Percentiles rank a stretch among this genome's conserved stretches.
phyloP scores from a whole-genome alignment of 306 rosid genomes.

The Citrullus amarus region DNA sequence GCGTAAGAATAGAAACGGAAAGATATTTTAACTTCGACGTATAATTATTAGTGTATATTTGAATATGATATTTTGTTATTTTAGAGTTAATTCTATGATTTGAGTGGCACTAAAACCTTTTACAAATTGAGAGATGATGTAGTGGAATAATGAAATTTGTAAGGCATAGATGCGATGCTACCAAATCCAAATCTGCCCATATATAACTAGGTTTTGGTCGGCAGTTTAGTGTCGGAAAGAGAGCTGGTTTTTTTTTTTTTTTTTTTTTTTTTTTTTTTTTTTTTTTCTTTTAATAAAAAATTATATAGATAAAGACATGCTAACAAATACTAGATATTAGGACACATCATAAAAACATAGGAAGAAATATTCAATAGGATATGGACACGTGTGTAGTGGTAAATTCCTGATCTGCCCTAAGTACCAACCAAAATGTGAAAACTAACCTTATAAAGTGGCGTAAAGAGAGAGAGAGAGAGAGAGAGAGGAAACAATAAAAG shows the following conservation, averaged over 20 bases:
- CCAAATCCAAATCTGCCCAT: neutral
- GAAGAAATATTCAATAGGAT: neutral
- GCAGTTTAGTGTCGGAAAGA: constrained; percentile 1
- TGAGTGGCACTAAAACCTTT: too few relatives aligned
- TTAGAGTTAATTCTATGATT: too few relatives aligned
- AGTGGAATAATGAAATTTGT: neutral
- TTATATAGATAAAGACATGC: neutral
- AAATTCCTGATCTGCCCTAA: neutral
- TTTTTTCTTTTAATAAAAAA: neutral
- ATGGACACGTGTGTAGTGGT: neutral
- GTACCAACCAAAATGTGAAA: constrained; percentile 3
- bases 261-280: neutral
- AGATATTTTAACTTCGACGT: too few relatives aligned
- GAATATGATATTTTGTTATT: too few relatives aligned
- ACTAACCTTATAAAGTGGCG: neutral
- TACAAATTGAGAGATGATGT: neutral
- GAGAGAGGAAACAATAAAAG: neutral
- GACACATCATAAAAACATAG: neutral
- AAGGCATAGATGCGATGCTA: neutral
- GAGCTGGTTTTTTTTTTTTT: neutral
- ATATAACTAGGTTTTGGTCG: neutral
- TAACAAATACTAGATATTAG: neutral
- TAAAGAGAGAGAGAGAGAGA: neutral
- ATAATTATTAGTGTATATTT: too few relatives aligned
- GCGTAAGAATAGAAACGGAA: too few relatives aligned